Conservation (phyloP, 805 yeast species). For the Candida arabinofermentans region DNA sequence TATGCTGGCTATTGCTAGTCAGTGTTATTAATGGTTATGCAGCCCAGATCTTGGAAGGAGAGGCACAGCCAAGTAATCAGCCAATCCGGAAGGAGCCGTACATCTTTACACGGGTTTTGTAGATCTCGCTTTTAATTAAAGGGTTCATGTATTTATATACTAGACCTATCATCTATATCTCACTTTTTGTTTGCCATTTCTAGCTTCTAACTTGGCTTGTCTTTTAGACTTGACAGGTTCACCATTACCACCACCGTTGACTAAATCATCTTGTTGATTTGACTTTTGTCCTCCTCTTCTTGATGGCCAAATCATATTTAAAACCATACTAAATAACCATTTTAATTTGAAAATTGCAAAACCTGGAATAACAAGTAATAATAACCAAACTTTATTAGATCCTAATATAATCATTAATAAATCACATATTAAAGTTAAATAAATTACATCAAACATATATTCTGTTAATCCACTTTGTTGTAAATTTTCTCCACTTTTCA, state of each 20-base stretch:
- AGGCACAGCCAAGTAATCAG: too few species aligned
- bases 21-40: too few species aligned
- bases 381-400: conserved; percentile 55
- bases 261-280: conserved; percentile 1
- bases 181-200: conserved; percentile 23
- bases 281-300: conserved; percentile 1
- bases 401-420: conserved; percentile 52
- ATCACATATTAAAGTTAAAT: conserved; percentile 58
- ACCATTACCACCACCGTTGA: too few species aligned
- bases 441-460: conserved; percentile 66
- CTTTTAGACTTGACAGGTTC: conserved; percentile 31
- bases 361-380: conserved; percentile 48
- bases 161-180: conserved; percentile 7
- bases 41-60: too few species aligned
- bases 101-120: too few species aligned
- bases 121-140: too few species aligned
- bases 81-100: too few species aligned
- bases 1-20: too few species aligned
- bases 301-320: conserved; percentile 16
- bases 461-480: conserved; percentile 63
- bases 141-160: too few species aligned
- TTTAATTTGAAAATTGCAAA: conserved; percentile 46
- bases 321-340: conserved; percentile 32
- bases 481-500: conserved; percentile 58
- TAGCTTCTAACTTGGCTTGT: conserved; percentile 37